Evolutionary conservation across 2,329 filamentous ascomycete species (phyloP), one percentile per base, ranked within the genome.

Genomic region (Neobulgaria alba): DNA sequence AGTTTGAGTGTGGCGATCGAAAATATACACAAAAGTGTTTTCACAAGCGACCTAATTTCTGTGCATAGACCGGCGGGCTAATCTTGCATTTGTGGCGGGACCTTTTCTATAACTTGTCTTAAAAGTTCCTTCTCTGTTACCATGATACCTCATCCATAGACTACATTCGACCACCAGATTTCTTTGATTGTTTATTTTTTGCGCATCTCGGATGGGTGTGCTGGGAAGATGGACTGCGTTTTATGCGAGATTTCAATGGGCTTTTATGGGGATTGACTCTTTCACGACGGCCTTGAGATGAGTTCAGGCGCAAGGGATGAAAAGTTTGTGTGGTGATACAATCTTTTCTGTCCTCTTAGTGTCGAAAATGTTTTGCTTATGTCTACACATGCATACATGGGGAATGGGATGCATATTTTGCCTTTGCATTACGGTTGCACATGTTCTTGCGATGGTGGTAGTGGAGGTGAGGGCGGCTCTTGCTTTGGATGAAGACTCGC

Each of bases 11-110:
- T 47, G 56, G 48, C 47, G 48, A 55, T 45, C 46, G 48, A 49
- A 41, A 36, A 55, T 46, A 48, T 53, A 51, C 49, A 41, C 43
- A 52, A 67, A 62, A 60, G 53, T 61, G 60, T 58, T 60, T 61
- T 58, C 46, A 21, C 44, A 45, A 56, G 57, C 57, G 61, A 61
- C 53, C 57, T 62, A 61, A 66, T 66, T 57, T 64, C 58, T 60
- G 61, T 62, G 60, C 63, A 65, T 67, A 66, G 62, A 66, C 58
- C 55, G 60, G 60, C 57, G 60, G 62, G 46, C 53, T 58, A 54
- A 61, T 63, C 53, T 63, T 66, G 64, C 63, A 67, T 67, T 65
- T 66, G 61, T 58, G 60, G 59, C 50, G 54, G 59, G 58, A 48
- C 54, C 59, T 60, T 53, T 53, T 57, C 51, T 46, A 51, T 54